Evolutionary conservation across 2,329 filamentous ascomycete genomes (phyloP).

Genomic region (Elsinoe fawcettii): DNA sequence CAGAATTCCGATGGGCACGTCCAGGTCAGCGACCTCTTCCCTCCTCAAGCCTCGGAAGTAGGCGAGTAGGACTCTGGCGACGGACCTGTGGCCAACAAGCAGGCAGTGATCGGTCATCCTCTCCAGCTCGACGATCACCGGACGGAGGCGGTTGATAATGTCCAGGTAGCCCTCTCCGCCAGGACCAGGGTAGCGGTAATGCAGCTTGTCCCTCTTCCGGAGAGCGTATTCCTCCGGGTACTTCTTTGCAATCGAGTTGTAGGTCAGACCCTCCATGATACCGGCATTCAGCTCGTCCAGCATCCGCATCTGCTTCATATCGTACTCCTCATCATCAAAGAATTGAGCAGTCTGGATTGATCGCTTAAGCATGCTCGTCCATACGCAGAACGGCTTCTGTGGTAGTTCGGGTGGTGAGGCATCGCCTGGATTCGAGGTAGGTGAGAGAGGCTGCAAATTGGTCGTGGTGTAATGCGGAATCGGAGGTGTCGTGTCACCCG

Average conservation of each 20-base stretch:
- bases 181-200: constrained; percentile 84
- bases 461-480: constrained; percentile 71
- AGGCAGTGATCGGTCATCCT: constrained; percentile 93
- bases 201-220: constrained; percentile 77
- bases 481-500: constrained; percentile 87
- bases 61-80: constrained; percentile 84
- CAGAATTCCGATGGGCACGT: constrained; percentile 86
- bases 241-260: constrained; percentile 74
- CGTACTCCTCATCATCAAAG: constrained; percentile 93
- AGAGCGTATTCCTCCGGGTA: constrained; percentile 74
- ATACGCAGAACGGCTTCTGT: constrained; percentile 66
- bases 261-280: constrained; percentile 89
- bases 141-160: constrained; percentile 87
- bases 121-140: constrained; percentile 95
- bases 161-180: constrained; percentile 87
- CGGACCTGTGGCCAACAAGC: constrained; percentile 84
- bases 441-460: constrained; percentile 23
- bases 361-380: constrained; percentile 94
- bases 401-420: constrained; percentile 21
- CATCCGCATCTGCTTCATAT: constrained; percentile 97
- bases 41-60: constrained; percentile 93
- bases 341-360: constrained; percentile 80
- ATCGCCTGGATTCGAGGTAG: background rate
- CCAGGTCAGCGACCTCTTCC: constrained; percentile 87
- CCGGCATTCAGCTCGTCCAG: constrained; percentile 93